Percentiles rank a stretch among this genome's conserved stretches.
Evolutionary conservation across 1,284 basidiomycete species (phyloP).

Genomic region (Puccinia horiana): DNA sequence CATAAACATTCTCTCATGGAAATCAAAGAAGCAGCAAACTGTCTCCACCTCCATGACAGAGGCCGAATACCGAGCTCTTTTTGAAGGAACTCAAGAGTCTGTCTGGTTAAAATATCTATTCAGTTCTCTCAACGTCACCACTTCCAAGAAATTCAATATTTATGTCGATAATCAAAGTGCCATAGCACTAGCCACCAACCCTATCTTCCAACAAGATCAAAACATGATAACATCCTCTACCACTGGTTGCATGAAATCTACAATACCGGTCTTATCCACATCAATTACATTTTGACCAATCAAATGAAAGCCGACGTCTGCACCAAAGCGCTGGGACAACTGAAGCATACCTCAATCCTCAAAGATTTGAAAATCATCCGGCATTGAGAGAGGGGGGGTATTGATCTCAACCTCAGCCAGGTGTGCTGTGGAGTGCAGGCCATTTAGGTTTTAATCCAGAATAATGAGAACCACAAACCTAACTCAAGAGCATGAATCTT

Average conservation of each 20-base stretch:
- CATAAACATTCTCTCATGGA: background rate
- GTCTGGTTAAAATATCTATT: background rate
- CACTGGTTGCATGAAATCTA: background rate
- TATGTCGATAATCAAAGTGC: slow-evolving; percentile 5
- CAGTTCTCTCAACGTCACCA: background rate
- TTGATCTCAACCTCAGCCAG: too few relatives aligned
- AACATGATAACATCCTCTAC: background rate
- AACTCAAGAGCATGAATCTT: too few relatives aligned
- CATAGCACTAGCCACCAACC: background rate
- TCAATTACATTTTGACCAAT: background rate
- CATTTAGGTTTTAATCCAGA: too few relatives aligned
- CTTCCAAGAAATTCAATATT: background rate
- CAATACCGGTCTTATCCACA: background rate
- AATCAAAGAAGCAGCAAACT: too few relatives aligned
- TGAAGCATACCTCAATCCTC: background rate
- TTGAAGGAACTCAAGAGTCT: background rate
- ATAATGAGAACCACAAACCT: too few relatives aligned
- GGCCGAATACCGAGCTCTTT: too few relatives aligned
- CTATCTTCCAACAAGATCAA: too few relatives aligned
- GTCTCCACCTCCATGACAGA: too few relatives aligned
- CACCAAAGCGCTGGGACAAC: slow-evolving; percentile 1
- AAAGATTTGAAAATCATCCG: background rate
- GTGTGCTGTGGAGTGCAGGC: too few relatives aligned
- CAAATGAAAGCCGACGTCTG: slow-evolving; percentile 3
- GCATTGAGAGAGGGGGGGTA: slow-evolving; percentile 4